Evolutionary conservation across 495 filamentous ascomycete genomes (phyloP), one percentile per base, ranked within the genome.

Genomic region (Podospora australis): DNA sequence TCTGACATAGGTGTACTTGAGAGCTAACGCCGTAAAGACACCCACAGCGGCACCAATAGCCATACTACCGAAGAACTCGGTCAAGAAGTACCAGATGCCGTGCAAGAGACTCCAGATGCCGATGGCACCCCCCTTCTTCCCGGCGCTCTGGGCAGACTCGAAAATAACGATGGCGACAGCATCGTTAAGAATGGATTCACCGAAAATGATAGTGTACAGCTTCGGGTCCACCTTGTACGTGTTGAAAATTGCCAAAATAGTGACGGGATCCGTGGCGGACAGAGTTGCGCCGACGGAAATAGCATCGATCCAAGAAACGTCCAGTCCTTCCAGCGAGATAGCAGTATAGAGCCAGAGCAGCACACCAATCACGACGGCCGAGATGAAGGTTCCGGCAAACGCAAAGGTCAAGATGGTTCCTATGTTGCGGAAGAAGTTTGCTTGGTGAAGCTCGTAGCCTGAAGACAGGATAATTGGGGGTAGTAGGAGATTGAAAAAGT

Each of bases 211-310:
- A 6, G 92, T 98, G 64, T 98, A 98, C 4, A 98, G 78, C 68
- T 96, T 96, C 8, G 92, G 92, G 64, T 98, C 92, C 43, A 98
- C 92, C 68, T 96, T 96, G 74, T 96, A 97, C 1, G 94, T 84
- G 62, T 96, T 98, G 80, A 98, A 98, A 48, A 98, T 98, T 44
- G 92, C 92, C 25, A 98, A 74, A 55, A 98, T 96, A 0, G 92
- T 98, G 40, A 98, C 90, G 0, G 92, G 92, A 60, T 98, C 92
- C 0, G 92, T 98, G 46, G 92, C 92, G 2, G 92, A 97, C 21
- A 98, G 78, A 0, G 92, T 97, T 17, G 92, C 92, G 42, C 92
- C 92, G 16, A 97, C 88, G 1, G 89, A 94, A 49, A 97, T 88
- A 35, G 92, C 92, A 59, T 98, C 92, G 40, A 96, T 85, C 57